phyloP scores from a whole-genome alignment of 2,329 filamentous ascomycete genomes.

The Talaromyces marneffei region DNA sequence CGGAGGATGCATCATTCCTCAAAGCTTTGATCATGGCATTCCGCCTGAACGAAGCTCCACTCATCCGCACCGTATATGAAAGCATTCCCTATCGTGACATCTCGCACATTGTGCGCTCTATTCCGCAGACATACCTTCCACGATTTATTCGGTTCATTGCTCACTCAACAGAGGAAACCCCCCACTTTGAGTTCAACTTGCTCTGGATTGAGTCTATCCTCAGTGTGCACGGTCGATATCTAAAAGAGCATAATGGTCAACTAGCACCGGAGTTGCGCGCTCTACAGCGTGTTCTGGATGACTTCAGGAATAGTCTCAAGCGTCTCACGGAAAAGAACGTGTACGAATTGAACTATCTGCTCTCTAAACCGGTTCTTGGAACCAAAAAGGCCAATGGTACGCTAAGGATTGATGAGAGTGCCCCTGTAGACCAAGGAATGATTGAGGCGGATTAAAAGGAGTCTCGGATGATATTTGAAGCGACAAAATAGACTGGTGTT shows the following conservation, averaged over 20 bases:
- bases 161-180: constrained; percentile 78
- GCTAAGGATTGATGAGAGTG: constrained; percentile 28
- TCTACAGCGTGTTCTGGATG: constrained; percentile 71
- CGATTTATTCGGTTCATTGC: constrained; percentile 82
- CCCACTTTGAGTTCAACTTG: constrained; percentile 90
- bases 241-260: constrained; percentile 72
- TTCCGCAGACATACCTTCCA: constrained; percentile 81
- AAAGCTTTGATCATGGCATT: constrained; percentile 97
- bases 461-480: background rate
- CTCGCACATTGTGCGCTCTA: constrained; percentile 65
- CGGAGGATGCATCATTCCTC: constrained; percentile 65
- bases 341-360: constrained; percentile 80
- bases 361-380: constrained; percentile 46
- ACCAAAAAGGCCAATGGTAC: constrained; percentile 23
- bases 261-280: constrained; percentile 79
- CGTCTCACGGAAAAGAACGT: constrained; percentile 80
- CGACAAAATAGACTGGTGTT: background rate
- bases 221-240: constrained; percentile 74
- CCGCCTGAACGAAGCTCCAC: constrained; percentile 76
- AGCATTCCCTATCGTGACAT: constrained; percentile 71
- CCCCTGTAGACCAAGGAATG: constrained; percentile 14
- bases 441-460: constrained; percentile 19
- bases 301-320: constrained; percentile 76
- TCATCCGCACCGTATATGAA: constrained; percentile 83
- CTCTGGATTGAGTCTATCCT: constrained; percentile 82